Evolutionary conservation across 257 asterid genomes (phyloP), one percentile per base, ranked within the genome.

Genomic region (Ocimum tenuiflorum): DNA sequence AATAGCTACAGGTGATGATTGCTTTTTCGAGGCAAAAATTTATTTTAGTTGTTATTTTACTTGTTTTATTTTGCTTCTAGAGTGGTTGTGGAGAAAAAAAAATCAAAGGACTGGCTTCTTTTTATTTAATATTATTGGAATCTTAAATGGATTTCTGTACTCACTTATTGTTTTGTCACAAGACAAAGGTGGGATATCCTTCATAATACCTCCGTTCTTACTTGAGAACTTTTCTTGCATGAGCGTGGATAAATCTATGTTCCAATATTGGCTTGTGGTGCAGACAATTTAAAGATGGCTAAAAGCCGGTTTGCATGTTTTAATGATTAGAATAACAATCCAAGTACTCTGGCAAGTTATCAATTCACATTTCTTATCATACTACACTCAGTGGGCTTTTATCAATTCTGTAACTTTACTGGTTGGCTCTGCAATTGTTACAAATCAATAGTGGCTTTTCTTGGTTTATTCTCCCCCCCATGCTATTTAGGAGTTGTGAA

Each of bases 1-100:
- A 39, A 84, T 84, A 63, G 81, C 87, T 8, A 81, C 87, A 66
- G 87, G 83, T 83, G 70, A 49, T 65, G 33, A 18, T 51, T 63
- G 61, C 51, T 36, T 49, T 58, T 63, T 59, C 42, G n/a, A 36
- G 27, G 64, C 59, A 69, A 13, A 42, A 31, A 49, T 39, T 60
- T 33, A 41, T 8, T 33, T 35, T 43, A 38, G 48, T 53, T 52
- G 39, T 51, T 61, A n/a, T 56, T 38, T 23, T 51, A 11, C 47
- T 45, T 64, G 9, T 23, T 54, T n/a, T n/a, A 3, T 11, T 39
- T 3, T 39, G n/a, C 41, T 0, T 46, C 38, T 6, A 23, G 13
- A 17, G 35, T 38, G 55, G 17, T 11, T 17, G 24, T 15, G 49
- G 75, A 5, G 33, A n/a, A 15, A 55, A 31, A 23, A n/a, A 22